Conservation (phyloP, 306 rosid species). For the Quillaja saponaria region DNA sequence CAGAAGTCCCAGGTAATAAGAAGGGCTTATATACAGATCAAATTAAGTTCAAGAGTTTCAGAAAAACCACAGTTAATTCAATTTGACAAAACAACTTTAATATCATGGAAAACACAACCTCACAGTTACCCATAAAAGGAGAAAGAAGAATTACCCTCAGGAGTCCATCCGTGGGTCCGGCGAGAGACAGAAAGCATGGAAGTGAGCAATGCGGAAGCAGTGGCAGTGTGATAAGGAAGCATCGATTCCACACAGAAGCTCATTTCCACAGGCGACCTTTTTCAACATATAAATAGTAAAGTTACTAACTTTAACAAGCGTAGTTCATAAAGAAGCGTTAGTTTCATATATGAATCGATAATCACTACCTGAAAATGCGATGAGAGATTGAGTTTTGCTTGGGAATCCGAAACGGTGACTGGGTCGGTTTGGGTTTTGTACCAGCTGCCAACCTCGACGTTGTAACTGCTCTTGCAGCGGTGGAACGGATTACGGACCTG, state of each 20-base stretch:
- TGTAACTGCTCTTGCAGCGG: slow-evolving; percentile 43
- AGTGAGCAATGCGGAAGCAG: slow-evolving; percentile 88
- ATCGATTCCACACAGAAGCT: slow-evolving; percentile 78
- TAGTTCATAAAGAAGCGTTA: neutral
- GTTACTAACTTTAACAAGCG: slow-evolving; percentile 4
- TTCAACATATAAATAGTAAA: neutral
- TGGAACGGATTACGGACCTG: slow-evolving; percentile 74
- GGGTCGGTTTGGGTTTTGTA: slow-evolving; percentile 38
- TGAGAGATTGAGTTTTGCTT: slow-evolving; percentile 54
- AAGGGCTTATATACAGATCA: slow-evolving; percentile 3
- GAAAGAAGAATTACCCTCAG: slow-evolving; percentile 59
- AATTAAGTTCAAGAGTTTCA: neutral
- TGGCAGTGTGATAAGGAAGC: slow-evolving; percentile 86
- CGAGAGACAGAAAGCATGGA: slow-evolving; percentile 83
- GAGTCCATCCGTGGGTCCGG: slow-evolving; percentile 74
- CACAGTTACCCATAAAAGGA: neutral
- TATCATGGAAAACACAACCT: neutral
- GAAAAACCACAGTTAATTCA: slow-evolving; percentile 1
- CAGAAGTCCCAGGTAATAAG: too few species aligned
- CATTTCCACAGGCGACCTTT: slow-evolving; percentile 75
- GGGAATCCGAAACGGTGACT: slow-evolving; percentile 51
- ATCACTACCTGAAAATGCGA: slow-evolving; percentile 63
- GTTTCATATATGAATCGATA: neutral
- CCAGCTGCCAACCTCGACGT: slow-evolving; percentile 49
- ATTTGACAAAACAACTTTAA: slow-evolving; percentile 6